Evolutionary conservation across 2,329 filamentous ascomycete species (phyloP), one percentile per base, ranked within the genome.

Genomic region (Blastomyces parvus): DNA sequence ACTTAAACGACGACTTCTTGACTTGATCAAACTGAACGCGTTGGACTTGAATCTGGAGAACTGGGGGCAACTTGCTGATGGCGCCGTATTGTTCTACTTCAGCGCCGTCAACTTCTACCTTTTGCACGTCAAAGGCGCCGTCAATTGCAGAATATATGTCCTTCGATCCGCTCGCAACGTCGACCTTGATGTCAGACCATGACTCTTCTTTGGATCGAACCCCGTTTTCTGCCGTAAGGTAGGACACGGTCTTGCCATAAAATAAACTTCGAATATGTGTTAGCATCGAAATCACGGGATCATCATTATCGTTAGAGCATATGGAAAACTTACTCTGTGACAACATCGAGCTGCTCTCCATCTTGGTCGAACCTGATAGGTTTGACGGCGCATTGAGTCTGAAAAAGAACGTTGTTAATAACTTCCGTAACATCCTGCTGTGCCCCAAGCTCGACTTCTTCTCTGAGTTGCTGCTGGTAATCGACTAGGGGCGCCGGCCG

Each of bases 371-470:
- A 79, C 3, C 82, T 83, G n/a, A 82, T 83, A 6, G 90, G 84
- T 63, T 83, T 86, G 71, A 97, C 92, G 2, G 93, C 92, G 61
- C 90, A 91, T 70, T 94, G 89, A n/a, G 97, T 81, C 60, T 94
- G 88, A 71, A 93, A 91, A 64, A 97, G 85, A 33, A 96, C 89
- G 70, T 93, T 94, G 64, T 91, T 91, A 78, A 97, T 92, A 56
- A 97, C 93, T 75, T 99, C 94, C 14, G 91, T 91, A 4, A 97
- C 93, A 76, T 99, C 94, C 76, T 99, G 92, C 72, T 99, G 94
- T 42, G 90, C 83, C 22, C 83, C 83, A 52, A 83, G 79, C 68
- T 86, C 81, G 5, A 85, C 79, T 62, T 82, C 79, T 44, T 81
- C 79, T 27, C 82, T 71, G 61, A 73, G 69, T 60, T 74, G 73